Evolutionary conservation across 768 basidiomycete genomes (phyloP), one percentile per base, ranked within the genome.

Genomic region (Agaricus bisporus): DNA sequence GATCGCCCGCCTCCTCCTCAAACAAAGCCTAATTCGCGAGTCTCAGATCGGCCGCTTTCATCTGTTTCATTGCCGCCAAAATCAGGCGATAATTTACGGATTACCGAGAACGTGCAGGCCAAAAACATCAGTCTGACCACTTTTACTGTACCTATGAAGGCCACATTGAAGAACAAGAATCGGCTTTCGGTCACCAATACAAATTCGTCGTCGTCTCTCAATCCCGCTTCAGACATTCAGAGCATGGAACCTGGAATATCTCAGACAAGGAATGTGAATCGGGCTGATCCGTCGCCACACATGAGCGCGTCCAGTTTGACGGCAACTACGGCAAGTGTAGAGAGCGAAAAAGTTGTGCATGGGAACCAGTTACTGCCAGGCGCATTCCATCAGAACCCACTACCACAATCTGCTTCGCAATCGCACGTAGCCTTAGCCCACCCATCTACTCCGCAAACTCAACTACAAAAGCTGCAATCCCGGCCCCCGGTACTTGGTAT

Each of bases 401-500:
- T 50, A 26, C 35, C 54, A 8, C 41, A 54, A 8, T 8, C 8
- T 26, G 14, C 49, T 14, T 52, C 46, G 2, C 50, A 55, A 8
- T 28, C 58, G 8, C 41, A 28, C 41, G 41, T 28, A 10, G 29
- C 38, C 36, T 28, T 46, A 42, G 18, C 56, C 11, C 36, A 41
- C 46, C 37, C 41, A 32, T 41, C 55, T 17, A 9, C 41, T 12
- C 54, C 57, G 17, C 56, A 56, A 12, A 48, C 49, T 17, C 59
- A 56, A 48, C 48, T 58, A 18, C 57, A 59, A 18, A 62, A 56
- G 62, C 62, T 61, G 51, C 68, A 58, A 54, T 66, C 59, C 2
- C 68, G 75, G 1, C 75, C 74, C 3, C 72, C 73, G 5, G 64
- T 76, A 1, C 76, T 91, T 3, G 89, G 88, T 20, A 80, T 90